Conservation (phyloP, 257 asterid genomes). For the Solanum gracilifrons region DNA sequence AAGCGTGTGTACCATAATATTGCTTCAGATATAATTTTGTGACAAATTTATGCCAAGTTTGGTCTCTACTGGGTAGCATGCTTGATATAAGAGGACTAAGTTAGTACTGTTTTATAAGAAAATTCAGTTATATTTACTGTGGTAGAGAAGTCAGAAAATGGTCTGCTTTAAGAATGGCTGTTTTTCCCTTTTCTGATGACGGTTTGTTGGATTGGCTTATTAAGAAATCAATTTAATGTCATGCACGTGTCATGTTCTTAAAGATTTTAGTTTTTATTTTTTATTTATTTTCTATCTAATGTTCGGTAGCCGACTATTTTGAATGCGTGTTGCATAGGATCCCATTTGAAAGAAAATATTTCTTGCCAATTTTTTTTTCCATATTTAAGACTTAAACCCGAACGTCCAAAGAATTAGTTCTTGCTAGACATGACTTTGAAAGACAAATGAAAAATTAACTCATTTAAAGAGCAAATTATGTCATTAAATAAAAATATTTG, state of each 20-base stretch:
- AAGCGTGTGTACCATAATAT: not conserved
- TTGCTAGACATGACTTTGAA: too few relatives aligned
- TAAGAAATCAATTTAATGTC: not conserved
- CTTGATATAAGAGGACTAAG: not conserved
- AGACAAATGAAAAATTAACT: not conserved
- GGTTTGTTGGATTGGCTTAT: not conserved
- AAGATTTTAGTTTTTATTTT: too few relatives aligned
- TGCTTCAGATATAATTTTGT: not conserved
- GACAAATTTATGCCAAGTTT: not conserved
- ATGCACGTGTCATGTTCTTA: not conserved
- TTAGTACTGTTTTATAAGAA: not conserved
- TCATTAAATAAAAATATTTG: too few relatives aligned
- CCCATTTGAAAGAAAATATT: too few relatives aligned
- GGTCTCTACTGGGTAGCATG: not conserved
- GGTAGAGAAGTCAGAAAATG: not conserved
- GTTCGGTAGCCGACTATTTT: too few relatives aligned
- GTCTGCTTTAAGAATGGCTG: not conserved
- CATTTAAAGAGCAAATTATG: not conserved
- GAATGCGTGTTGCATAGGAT: too few relatives aligned
- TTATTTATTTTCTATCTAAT: too few relatives aligned
- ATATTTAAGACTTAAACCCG: rapidly evolving
- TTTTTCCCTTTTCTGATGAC: too few relatives aligned
- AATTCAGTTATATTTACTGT: not conserved
- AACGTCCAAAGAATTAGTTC: too few relatives aligned
- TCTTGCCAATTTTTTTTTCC: rapidly evolving